Conservation (phyloP, 768 basidiomycete species). For the Epithele typhae region DNA sequence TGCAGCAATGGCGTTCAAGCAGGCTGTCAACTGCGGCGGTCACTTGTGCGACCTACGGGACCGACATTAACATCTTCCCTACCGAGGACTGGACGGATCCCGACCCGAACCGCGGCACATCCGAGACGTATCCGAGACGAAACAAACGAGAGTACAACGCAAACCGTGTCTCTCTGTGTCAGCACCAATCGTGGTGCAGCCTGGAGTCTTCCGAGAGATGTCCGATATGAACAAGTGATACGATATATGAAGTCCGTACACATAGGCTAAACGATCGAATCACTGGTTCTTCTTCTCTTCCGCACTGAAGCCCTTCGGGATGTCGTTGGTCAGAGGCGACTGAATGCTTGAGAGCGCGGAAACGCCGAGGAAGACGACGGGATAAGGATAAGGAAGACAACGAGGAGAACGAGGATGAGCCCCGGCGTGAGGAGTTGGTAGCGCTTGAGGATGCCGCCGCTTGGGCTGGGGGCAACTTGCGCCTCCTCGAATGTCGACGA, state of each 20-base stretch:
- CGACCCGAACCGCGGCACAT: too few relatives aligned
- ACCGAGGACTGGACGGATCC: too few relatives aligned
- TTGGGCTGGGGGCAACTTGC: constrained; percentile 33
- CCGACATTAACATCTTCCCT: too few relatives aligned
- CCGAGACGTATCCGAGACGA: too few relatives aligned
- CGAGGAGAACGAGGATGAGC: constrained; percentile 60
- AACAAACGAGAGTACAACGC: too few relatives aligned
- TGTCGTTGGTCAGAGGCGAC: constrained; percentile 57
- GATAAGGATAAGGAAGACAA: constrained; percentile 62
- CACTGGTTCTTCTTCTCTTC: constrained; percentile 77
- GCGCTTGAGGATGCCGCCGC: constrained; percentile 61
- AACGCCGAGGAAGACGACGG: constrained; percentile 65
- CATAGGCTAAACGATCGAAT: background rate
- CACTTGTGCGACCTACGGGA: too few relatives aligned
- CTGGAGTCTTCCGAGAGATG: too few relatives aligned
- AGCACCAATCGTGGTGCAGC: too few relatives aligned
- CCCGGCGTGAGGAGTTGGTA: constrained; percentile 79
- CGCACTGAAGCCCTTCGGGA: constrained; percentile 62
- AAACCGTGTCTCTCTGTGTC: too few relatives aligned
- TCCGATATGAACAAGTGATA: constrained; percentile 1
- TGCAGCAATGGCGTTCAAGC: too few relatives aligned
- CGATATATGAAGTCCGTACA: constrained; percentile 1
- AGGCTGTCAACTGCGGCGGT: too few relatives aligned
- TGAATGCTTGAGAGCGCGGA: constrained; percentile 71
- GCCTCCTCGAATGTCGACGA: constrained; percentile 9